Conservation (phyloP, 2,329 filamentous ascomycete genomes). For the Niveomyces coronatus region DNA sequence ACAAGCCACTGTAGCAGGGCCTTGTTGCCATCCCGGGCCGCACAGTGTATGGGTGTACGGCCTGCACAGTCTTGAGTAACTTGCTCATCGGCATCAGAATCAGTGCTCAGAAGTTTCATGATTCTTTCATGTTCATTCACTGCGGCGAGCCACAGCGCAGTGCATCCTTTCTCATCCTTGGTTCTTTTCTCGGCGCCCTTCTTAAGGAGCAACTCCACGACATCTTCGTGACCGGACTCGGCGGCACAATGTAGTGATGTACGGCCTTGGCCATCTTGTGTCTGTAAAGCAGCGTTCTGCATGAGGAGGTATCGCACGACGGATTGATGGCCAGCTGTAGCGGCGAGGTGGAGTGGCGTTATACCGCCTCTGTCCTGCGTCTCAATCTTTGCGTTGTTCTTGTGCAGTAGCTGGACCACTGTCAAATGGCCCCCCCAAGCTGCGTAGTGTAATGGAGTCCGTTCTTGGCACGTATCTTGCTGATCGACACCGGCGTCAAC, state of each 20-base stretch:
- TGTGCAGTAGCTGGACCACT: background rate
- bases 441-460: background rate
- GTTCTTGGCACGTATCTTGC: background rate
- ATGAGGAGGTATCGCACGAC: background rate
- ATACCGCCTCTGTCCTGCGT: background rate
- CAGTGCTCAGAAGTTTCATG: background rate
- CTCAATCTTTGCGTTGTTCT: background rate
- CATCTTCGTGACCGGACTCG: background rate
- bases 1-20: background rate
- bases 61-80: background rate
- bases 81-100: background rate
- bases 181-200: background rate
- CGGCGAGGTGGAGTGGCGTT: background rate
- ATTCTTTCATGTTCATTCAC: background rate
- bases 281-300: background rate
- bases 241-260: background rate
- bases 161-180: background rate
- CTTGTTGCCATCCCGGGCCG: background rate
- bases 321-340: background rate
- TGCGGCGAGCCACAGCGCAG: background rate
- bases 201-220: background rate
- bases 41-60: background rate
- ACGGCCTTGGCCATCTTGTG: background rate
- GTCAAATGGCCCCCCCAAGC: background rate
- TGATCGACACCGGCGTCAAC: too few species aligned